Evolutionary conservation across 331 rosid genomes (phyloP), one percentile per base, ranked within the genome.

Genomic region (Rosa hybrid): DNA sequence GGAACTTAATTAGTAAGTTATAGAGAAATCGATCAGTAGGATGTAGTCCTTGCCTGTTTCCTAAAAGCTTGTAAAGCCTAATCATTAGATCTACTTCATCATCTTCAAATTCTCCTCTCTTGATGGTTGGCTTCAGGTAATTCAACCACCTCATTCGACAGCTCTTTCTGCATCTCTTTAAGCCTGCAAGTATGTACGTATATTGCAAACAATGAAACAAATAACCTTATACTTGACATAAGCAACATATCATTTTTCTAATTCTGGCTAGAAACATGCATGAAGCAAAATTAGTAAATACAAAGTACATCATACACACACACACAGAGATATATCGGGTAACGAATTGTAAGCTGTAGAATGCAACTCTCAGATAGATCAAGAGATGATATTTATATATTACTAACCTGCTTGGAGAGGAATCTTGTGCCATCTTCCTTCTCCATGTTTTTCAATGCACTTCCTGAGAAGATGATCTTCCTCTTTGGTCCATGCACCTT

Each of bases 401-500:
- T 12, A 50, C 18, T 6, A 25, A 10, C 71, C 71, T 38, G 71
- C 48, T 67, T 38, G 21, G 3, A 34, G 48, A 21, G 71, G 45
- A 67, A 67, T 9, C 48, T 38, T 38, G 46, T 67, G 71, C 71
- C 71, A 67, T 38, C n/a, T 67, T 67, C 71, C 71, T 67, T 67
- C 71, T 30, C 71, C 71, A 34, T 67, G 48, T 8, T 67, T 67
- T 7, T 67, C 71, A 14, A 67, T 38, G 48, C 6, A 34, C 12
- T 6, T 30, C 23, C 49, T 30, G 23, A 67, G 71, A 39, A 67
- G 49, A 34, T 67, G 18, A 38, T 67, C 71, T 67, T 67, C 71
- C 48, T 67, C 71, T 67, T 38, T 67, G 11, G 46, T 67, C 71
- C 71, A 67, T 38, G 64, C 21, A 84, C 83, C 46, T 60, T 23